A percentile compares a stretch with the other conserved stretches of the same genome.
Evolutionary conservation across 2,329 filamentous ascomycete genomes (phyloP).

Genomic region (Pseudogymnoascus sp.): DNA sequence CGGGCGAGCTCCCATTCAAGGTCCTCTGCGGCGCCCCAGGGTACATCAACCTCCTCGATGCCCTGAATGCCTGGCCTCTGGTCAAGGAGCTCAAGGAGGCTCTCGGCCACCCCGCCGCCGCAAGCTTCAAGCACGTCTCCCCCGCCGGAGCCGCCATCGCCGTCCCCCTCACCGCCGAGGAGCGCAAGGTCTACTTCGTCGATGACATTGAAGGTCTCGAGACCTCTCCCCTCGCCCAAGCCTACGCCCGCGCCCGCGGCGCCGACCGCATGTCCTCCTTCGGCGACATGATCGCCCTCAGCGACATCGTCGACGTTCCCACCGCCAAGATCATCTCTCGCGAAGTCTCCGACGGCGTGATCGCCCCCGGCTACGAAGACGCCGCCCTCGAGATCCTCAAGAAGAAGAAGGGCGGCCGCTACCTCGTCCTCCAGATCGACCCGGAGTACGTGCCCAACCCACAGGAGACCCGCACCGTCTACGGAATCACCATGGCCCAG

Average conservation of each 20-base stretch:
- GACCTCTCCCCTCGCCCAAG: conserved; percentile 77
- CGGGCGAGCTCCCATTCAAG: conserved; percentile 82
- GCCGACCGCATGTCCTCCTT: conserved; percentile 99
- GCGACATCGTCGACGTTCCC: conserved; percentile 79
- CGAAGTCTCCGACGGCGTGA: conserved; percentile 94
- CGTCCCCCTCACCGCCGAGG: conserved; percentile 72
- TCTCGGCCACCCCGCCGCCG: conserved; percentile 79
- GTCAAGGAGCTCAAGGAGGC: conserved; percentile 93
- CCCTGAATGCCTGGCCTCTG: conserved; percentile 91
- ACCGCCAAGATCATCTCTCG: conserved; percentile 97
- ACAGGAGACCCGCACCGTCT: conserved; percentile 77
- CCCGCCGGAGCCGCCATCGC: conserved; percentile 93
- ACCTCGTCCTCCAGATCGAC: conserved; percentile 93
- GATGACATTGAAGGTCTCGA: conserved; percentile 89
- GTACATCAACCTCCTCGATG: conserved; percentile 95
- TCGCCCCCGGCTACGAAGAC: conserved; percentile 77
- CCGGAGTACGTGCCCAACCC: conserved; percentile 67
- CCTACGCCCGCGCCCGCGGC: conserved; percentile 89
- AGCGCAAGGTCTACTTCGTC: conserved; percentile 98
- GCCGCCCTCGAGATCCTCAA: conserved; percentile 83
- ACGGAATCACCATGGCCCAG: conserved; percentile 80
- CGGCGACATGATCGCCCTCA: conserved; percentile 90
- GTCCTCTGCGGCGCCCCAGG: conserved; percentile 82
- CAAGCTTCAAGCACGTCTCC: conserved; percentile 98
- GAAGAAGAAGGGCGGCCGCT: conserved; percentile 98